Evolutionary conservation across 2,329 filamentous ascomycete genomes (phyloP).

Genomic region (Ceratocystis eucalypticola): DNA sequence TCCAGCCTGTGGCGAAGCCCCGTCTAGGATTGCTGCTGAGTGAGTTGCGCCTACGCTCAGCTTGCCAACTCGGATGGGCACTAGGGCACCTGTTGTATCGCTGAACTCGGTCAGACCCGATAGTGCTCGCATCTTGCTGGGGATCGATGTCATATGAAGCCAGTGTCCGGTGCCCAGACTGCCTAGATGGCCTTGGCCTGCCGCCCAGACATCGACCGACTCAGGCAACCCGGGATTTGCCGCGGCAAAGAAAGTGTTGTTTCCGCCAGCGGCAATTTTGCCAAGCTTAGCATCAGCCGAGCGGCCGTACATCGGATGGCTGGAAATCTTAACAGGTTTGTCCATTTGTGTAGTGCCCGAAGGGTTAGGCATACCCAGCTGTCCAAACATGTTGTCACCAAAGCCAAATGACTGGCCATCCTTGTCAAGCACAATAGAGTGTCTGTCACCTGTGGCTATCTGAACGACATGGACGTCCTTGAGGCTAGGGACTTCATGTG

Average conservation of each 20-base stretch:
- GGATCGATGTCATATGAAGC: constrained; percentile 70
- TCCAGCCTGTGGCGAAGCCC: constrained; percentile 51
- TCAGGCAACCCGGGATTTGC: constrained; percentile 35
- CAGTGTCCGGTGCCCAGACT: constrained; percentile 73
- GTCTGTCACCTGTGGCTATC: constrained; percentile 74
- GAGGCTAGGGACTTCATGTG: constrained; percentile 62
- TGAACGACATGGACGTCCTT: constrained; percentile 58
- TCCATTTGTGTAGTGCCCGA: constrained; percentile 34
- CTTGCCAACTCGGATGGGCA: constrained; percentile 64
- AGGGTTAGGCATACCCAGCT: constrained; percentile 70
- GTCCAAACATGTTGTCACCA: constrained; percentile 84
- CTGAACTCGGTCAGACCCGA: constrained; percentile 80
- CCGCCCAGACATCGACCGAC: constrained; percentile 71
- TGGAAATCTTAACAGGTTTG: constrained; percentile 5
- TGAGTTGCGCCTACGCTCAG: constrained; percentile 71
- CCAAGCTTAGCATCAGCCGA: constrained; percentile 4
- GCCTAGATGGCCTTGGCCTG: constrained; percentile 74
- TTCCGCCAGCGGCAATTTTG: constrained; percentile 65
- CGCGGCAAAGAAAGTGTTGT: constrained; percentile 71
- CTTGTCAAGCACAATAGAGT: constrained; percentile 66
- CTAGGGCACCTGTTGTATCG: constrained; percentile 50
- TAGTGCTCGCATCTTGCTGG: constrained; percentile 68
- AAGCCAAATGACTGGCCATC: constrained; percentile 71
- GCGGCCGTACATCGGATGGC: constrained; percentile 14
- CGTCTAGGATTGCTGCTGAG: constrained; percentile 68